Evolutionary conservation across 2,329 filamentous ascomycete species (phyloP).

Genomic region (Fusarium concolor): DNA sequence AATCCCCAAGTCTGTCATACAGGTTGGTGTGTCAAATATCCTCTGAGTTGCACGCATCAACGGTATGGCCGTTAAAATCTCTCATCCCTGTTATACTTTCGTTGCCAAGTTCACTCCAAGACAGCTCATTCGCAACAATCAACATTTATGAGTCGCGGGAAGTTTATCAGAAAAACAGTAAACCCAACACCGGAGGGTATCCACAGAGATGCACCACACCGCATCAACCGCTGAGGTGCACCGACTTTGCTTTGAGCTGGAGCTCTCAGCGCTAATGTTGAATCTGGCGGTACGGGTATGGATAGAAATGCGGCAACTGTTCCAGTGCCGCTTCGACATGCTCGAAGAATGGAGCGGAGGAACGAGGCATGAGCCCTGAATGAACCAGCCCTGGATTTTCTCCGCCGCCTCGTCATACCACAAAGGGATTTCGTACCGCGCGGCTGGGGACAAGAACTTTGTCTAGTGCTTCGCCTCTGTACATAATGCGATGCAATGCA

Average conservation of each 20-base stretch:
- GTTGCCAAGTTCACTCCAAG: neutral
- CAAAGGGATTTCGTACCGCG: constrained; percentile 18
- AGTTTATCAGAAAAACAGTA: constrained; percentile 18
- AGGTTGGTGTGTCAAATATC: neutral
- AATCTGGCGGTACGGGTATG: constrained; percentile 15
- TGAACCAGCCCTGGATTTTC: constrained; percentile 4
- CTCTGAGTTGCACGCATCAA: neutral
- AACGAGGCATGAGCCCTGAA: constrained; percentile 6
- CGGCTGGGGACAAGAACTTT: constrained; percentile 29
- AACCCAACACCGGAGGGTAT: constrained; percentile 24
- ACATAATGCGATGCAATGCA: constrained; percentile 2
- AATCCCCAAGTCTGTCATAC: neutral
- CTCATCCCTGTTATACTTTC: neutral
- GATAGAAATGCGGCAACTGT: constrained; percentile 23
- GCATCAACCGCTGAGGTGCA: constrained; percentile 33
- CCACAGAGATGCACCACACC: constrained; percentile 36
- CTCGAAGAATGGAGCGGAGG: constrained; percentile 8
- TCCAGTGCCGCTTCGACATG: constrained; percentile 19
- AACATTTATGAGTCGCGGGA: constrained; percentile 11
- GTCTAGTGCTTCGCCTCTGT: constrained; percentile 18
- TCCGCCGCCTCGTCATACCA: constrained; percentile 31
- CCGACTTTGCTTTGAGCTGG: constrained; percentile 29
- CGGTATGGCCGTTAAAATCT: neutral
- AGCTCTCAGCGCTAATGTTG: constrained; percentile 20
- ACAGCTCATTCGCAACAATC: constrained; percentile 3